A percentile compares a stretch with the other conserved stretches of the same genome.
phyloP scores from a whole-genome alignment of 1,284 basidiomycete species.

The Ceratobasidium sp. region DNA sequence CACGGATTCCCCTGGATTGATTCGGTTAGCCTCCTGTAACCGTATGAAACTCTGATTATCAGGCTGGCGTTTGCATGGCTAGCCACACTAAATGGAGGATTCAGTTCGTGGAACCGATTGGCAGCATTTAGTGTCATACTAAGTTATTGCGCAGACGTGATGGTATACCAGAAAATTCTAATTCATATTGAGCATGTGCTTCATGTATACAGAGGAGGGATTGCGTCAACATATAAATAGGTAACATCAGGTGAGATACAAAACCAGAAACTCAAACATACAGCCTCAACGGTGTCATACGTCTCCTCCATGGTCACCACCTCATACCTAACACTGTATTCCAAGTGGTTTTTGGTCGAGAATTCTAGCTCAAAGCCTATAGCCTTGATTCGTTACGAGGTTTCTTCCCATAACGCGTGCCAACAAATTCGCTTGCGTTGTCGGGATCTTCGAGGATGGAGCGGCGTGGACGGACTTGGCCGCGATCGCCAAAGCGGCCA shows the following conservation, averaged over 20 bases:
- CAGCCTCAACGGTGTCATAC: not conserved
- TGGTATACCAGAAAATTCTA: too few species aligned
- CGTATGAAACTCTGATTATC: too few species aligned
- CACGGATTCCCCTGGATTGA: too few species aligned
- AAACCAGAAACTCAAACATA: not conserved
- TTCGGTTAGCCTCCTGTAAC: too few species aligned
- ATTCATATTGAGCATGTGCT: not conserved
- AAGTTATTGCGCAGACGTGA: too few species aligned
- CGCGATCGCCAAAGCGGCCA: not conserved
- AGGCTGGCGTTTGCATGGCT: too few species aligned
- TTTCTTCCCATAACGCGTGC: slow-evolving; percentile 10
- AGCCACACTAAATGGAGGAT: too few species aligned
- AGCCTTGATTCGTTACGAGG: slow-evolving; percentile 2
- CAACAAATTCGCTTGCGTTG: slow-evolving; percentile 10
- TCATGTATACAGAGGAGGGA: slow-evolving; percentile 29
- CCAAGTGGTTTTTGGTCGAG: not conserved
- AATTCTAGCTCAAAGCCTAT: not conserved
- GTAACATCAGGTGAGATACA: slow-evolving; percentile 5
- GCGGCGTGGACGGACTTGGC: not conserved
- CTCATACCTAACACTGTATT: not conserved
- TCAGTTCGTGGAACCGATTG: too few species aligned
- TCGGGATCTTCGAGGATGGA: slow-evolving; percentile 23
- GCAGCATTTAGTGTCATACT: too few species aligned
- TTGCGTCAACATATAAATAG: slow-evolving; percentile 30
- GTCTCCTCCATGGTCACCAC: not conserved